phyloP scores from a whole-genome alignment of 257 asterid species.

The Plantago ovata region DNA sequence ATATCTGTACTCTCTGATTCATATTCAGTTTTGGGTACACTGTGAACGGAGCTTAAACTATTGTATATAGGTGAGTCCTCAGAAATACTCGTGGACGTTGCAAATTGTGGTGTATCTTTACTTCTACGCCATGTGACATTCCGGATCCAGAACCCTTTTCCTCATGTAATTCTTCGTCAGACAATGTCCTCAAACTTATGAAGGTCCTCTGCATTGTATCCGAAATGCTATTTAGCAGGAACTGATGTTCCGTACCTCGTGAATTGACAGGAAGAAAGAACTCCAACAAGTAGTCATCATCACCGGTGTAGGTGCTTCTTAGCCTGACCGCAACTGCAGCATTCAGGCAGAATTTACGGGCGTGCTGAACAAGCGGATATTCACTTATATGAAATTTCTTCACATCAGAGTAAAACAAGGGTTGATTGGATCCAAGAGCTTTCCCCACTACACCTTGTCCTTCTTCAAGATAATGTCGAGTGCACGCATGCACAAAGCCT shows the following conservation, averaged over 20 bases:
- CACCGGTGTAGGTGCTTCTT: conserved; percentile 46
- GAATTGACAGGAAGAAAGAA: conserved; percentile 60
- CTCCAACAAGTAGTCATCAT: conserved; percentile 67
- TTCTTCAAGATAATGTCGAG: conserved; percentile 51
- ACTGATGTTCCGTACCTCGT: conserved; percentile 47
- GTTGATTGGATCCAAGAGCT: conserved; percentile 62
- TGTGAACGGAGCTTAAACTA: conserved; percentile 20
- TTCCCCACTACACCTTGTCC: conserved; percentile 81
- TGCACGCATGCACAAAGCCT: conserved; percentile 64
- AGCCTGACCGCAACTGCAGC: conserved; percentile 73
- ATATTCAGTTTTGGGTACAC: conserved; percentile 12
- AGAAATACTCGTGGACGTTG: conserved; percentile 18
- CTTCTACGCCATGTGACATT: conserved; percentile 15
- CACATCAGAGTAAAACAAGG: conserved; percentile 53
- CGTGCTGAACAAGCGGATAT: conserved; percentile 83
- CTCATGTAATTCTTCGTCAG: conserved; percentile 36
- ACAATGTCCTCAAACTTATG: conserved; percentile 50
- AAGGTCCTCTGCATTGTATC: conserved; percentile 52
- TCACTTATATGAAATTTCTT: conserved; percentile 59
- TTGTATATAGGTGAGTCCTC: conserved; percentile 22
- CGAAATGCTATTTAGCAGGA: conserved; percentile 49
- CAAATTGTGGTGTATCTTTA: conserved; percentile 17
- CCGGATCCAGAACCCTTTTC: conserved; percentile 22
- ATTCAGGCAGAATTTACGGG: conserved; percentile 58
- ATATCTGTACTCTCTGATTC: conserved; percentile 25